Evolutionary conservation across 495 filamentous ascomycete genomes (phyloP), one percentile per base, ranked within the genome.

Genomic region (Penicillium coprophilum): DNA sequence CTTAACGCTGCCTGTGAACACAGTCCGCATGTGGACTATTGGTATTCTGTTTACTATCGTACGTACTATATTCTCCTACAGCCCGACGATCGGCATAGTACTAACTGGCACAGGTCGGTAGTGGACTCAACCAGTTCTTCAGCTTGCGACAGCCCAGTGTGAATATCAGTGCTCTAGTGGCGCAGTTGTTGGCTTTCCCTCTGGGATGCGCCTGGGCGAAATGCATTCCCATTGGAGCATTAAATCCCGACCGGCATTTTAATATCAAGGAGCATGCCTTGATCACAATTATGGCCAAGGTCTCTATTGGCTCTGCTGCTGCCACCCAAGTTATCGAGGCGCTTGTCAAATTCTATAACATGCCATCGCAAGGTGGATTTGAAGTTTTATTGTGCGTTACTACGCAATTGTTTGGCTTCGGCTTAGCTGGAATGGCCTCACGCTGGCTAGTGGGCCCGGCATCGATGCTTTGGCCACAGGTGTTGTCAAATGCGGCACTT

Each of bases 391-490:
- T 90, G 44, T 80, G 78, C 13, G 75, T 92, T 38, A 86, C 87
- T 4, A 90, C 86, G 1, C 88, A 92, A 65, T 76, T 86, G 15
- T 78, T 91, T 38, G 87, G 88, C 0, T 89, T 89, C 63, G 88
- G 87, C 2, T 78, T 92, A 48, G 87, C 87, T 0, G 88, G 88
- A 1, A 63, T 85, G 55, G 74, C 75, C 27, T 72, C 80, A 15
- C 75, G 80, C 30, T 86, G 82, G 72, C 71, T 86, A 20, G 82
- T 86, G 24, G 81, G 87, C 7, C 92, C 92, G 6, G 85, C 87
- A 41, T 86, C 89, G 17, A 96, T 96, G 90, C 88, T 96, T 15
- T 96, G 92, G 92, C 92, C 92, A 0, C 85, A 86, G 43, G 92
- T 91, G 4, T 77, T 96, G 30, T 90, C 92, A 70, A 92, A 91